A percentile compares a stretch with the other conserved stretches of the same genome.
These are phyloP conservation scores for Acer campestre DNA, from an alignment of 345 rosid species.

Conservation along the genomic window DNA sequence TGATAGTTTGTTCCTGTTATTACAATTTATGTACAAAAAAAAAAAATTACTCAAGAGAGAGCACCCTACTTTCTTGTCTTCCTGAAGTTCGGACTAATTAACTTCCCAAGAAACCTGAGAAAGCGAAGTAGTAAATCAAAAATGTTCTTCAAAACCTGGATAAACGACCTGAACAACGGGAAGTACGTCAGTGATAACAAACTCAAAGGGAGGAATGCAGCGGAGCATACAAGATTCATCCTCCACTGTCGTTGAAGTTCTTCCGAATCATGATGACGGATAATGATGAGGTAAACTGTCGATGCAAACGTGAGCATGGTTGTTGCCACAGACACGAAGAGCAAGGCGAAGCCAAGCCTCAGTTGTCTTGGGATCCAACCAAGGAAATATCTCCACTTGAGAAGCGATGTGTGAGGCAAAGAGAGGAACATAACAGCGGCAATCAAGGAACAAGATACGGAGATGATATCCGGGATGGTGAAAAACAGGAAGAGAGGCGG, in stretches of 20 bases:
- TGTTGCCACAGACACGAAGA: conserved; percentile 19
- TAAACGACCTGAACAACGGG: too few species aligned
- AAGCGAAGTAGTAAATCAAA: too few species aligned
- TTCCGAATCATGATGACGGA: background rate
- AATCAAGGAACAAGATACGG: conserved; percentile 28
- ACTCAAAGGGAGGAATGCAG: too few species aligned
- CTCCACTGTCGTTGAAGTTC: background rate
- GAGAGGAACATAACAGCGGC: conserved; percentile 33
- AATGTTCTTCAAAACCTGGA: too few species aligned
- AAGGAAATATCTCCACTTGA: conserved; percentile 9
- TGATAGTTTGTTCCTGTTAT: too few species aligned
- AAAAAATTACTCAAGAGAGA: too few species aligned
- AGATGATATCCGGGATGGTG: conserved; percentile 23
- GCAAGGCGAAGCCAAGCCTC: conserved; percentile 24
- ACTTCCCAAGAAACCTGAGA: too few species aligned
- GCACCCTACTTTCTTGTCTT: too few species aligned
- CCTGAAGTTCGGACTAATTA: too few species aligned
- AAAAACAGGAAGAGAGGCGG: conserved; percentile 20
- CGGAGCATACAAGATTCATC: too few species aligned
- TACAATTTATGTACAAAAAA: too few species aligned
- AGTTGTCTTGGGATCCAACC: conserved; percentile 20
- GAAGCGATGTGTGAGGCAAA: conserved; percentile 19
- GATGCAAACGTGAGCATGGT: conserved; percentile 9
- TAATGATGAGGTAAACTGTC: conserved; percentile 23
- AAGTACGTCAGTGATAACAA: too few species aligned